These are phyloP conservation scores for Aspergillus pseudoterreus DNA, from an alignment of 2,329 filamentous ascomycete species.

Conservation along the genomic window DNA sequence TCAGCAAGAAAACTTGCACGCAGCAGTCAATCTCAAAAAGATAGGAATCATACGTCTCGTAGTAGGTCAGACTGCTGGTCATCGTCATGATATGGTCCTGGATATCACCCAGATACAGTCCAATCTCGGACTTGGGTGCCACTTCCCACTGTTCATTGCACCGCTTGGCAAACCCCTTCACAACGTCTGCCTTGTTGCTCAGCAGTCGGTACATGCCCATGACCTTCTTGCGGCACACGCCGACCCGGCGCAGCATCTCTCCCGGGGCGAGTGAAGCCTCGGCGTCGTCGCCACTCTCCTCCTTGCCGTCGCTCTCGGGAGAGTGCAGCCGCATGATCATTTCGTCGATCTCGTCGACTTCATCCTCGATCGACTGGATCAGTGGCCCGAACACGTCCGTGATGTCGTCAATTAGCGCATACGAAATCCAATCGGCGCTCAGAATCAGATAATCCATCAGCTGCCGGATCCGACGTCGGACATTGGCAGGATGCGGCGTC, in stretches of 20 bases:
- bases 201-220: slow-evolving; percentile 92
- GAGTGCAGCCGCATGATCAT: slow-evolving; percentile 80
- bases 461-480: slow-evolving; percentile 87
- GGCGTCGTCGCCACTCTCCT: slow-evolving; percentile 27
- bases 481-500: slow-evolving; percentile 93
- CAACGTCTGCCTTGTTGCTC: slow-evolving; percentile 97
- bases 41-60: slow-evolving; percentile 71
- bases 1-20: slow-evolving; percentile 10
- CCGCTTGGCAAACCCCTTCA: slow-evolving; percentile 97
- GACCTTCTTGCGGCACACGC: slow-evolving; percentile 93
- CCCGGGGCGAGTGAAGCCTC: slow-evolving; percentile 47
- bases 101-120: slow-evolving; percentile 95
- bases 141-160: slow-evolving; percentile 99
- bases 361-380: slow-evolving; percentile 89
- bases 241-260: slow-evolving; percentile 91
- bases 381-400: slow-evolving; percentile 93
- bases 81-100: slow-evolving; percentile 99
- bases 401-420: slow-evolving; percentile 96
- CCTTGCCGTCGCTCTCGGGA: slow-evolving; percentile 36
- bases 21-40: not conserved
- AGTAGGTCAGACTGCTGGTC: slow-evolving; percentile 93
- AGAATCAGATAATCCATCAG: slow-evolving; percentile 89
- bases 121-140: slow-evolving; percentile 90
- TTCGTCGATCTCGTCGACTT: slow-evolving; percentile 96
- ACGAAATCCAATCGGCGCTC: slow-evolving; percentile 96